phyloP scores from a whole-genome alignment of 306 rosid species.

The Cicer bijugum region DNA sequence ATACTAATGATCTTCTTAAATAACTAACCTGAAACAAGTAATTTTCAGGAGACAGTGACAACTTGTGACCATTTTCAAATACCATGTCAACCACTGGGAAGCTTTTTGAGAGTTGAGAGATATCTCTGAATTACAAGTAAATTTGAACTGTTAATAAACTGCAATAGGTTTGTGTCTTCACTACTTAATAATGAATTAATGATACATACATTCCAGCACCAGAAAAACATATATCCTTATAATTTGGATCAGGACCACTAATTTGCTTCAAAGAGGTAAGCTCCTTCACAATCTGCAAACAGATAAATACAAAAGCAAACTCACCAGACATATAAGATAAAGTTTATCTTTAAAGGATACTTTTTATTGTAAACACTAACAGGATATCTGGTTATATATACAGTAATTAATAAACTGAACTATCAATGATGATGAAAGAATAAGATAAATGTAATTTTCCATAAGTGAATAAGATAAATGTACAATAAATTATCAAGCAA shows the following conservation, averaged over 20 bases:
- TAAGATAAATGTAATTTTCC: background rate
- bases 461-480: constrained; percentile 12
- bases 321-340: constrained; percentile 24
- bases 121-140: constrained; percentile 61
- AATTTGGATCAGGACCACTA: constrained; percentile 89
- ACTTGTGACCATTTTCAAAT: constrained; percentile 74
- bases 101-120: constrained; percentile 59
- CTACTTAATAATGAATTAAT: constrained; percentile 31
- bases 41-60: constrained; percentile 89
- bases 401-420: constrained; percentile 28
- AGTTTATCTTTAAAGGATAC: constrained; percentile 21
- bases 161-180: constrained; percentile 14
- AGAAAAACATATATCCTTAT: constrained; percentile 77
- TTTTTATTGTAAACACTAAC: constrained; percentile 12
- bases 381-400: constrained; percentile 1
- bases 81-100: constrained; percentile 95
- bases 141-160: constrained; percentile 44
- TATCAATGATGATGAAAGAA: constrained; percentile 18
- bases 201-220: constrained; percentile 73
- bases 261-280: constrained; percentile 64
- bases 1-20: constrained; percentile 27
- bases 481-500: constrained; percentile 30
- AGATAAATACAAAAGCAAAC: constrained; percentile 32
- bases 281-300: constrained; percentile 72
- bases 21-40: constrained; percentile 83